Conservation (phyloP, 441 rosid genomes). For the Croton setiger region DNA sequence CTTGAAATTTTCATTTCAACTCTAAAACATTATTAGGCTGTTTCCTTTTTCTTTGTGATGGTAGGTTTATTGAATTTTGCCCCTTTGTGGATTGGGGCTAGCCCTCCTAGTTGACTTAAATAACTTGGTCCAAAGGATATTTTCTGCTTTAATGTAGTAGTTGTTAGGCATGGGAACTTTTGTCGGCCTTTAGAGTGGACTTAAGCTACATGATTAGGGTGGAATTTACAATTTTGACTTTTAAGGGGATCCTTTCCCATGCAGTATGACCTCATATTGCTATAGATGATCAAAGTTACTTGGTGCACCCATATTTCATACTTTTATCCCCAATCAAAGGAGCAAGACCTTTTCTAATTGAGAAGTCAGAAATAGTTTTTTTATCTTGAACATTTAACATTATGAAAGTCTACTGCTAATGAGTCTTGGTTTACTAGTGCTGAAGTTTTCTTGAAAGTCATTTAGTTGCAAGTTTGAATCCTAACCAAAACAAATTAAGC, state of each 20-base stretch:
- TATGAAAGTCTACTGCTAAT: too few relatives aligned
- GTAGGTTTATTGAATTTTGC: background rate
- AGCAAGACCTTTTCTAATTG: background rate
- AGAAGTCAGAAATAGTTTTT: background rate
- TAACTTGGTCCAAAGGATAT: background rate
- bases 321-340: background rate
- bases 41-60: too few relatives aligned
- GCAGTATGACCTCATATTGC: background rate
- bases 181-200: background rate
- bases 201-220: background rate
- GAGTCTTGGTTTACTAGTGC: too few relatives aligned
- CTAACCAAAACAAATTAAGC: too few relatives aligned
- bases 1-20: conserved; percentile 9
- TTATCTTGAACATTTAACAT: background rate
- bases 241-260: background rate
- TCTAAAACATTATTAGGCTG: background rate
- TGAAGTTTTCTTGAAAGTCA: too few relatives aligned
- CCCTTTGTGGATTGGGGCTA: background rate
- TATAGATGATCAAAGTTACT: background rate
- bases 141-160: background rate
- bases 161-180: background rate
- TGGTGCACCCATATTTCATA: background rate
- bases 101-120: background rate
- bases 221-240: background rate
- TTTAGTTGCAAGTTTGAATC: too few relatives aligned